Percentiles rank a stretch among this genome's conserved stretches.
phyloP scores from a whole-genome alignment of 169 alveolate species.

The Eimeria nieschulzi region DNA sequence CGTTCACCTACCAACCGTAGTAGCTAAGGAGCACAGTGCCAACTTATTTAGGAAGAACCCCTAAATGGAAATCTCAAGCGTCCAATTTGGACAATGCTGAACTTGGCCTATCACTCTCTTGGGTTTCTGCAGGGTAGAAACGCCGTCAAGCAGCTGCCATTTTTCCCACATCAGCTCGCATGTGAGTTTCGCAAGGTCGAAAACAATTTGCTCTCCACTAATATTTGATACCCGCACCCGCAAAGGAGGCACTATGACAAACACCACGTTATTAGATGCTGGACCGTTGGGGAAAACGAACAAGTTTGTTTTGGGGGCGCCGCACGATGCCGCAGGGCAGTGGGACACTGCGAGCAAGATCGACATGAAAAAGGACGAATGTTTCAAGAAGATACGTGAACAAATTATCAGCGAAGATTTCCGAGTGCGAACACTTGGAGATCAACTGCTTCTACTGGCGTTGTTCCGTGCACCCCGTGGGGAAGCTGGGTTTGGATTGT shows the following conservation, averaged over 20 bases:
- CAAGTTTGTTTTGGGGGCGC: background rate
- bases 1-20: background rate
- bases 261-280: too few species aligned
- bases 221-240: background rate
- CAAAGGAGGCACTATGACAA: background rate
- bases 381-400: slow-evolving; percentile 31
- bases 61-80: too few species aligned
- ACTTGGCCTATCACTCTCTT: too few species aligned
- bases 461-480: too few species aligned
- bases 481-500: too few species aligned
- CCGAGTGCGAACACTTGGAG: background rate
- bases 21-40: background rate
- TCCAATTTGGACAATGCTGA: too few species aligned
- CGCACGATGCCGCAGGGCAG: slow-evolving; percentile 48
- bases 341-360: slow-evolving; percentile 66
- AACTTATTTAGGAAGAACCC: too few species aligned
- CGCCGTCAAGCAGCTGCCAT: slow-evolving; percentile 19
- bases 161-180: slow-evolving; percentile 58
- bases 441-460: too few species aligned
- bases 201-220: background rate
- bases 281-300: background rate
- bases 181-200: slow-evolving; percentile 34
- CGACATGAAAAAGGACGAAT: slow-evolving; percentile 44
- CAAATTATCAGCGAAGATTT: slow-evolving; percentile 66
- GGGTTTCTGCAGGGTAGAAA: slow-evolving; percentile 41